Percentiles rank a stretch among this genome's conserved stretches.
These are phyloP conservation scores for Dalechampia spathulata DNA, from an alignment of 441 rosid species.

Conservation along the genomic window DNA sequence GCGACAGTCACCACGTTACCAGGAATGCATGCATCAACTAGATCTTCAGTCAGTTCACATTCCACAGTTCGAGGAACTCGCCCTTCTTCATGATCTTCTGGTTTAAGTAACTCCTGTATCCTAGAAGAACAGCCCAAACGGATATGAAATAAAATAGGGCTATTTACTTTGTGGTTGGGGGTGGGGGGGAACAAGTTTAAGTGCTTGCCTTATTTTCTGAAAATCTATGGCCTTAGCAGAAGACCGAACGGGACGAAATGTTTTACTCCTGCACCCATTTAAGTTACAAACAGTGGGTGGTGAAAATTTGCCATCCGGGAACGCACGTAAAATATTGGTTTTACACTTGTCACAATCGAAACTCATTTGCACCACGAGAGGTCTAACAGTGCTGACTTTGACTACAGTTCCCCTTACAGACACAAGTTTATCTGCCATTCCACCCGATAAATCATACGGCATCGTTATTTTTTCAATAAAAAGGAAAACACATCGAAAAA, in stretches of 20 bases:
- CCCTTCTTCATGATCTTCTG: slow-evolving; percentile 96
- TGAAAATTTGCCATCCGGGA: slow-evolving; percentile 90
- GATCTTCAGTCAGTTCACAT: slow-evolving; percentile 93
- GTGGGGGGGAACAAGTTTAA: not conserved
- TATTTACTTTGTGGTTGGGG: not conserved
- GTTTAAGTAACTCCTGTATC: slow-evolving; percentile 72
- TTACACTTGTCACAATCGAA: slow-evolving; percentile 81
- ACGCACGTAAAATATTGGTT: slow-evolving; percentile 44
- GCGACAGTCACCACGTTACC: slow-evolving; percentile 98
- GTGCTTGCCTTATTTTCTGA: slow-evolving; percentile 81
- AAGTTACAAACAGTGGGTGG: slow-evolving; percentile 69
- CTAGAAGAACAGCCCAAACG: slow-evolving; percentile 23
- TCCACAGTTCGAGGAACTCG: slow-evolving; percentile 98
- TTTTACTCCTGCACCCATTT: slow-evolving; percentile 86
- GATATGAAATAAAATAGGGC: not conserved
- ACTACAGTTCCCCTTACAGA: slow-evolving; percentile 87
- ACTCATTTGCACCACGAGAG: slow-evolving; percentile 69
- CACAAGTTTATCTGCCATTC: slow-evolving; percentile 78
- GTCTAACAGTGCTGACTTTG: slow-evolving; percentile 91
- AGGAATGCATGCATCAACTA: slow-evolving; percentile 89
- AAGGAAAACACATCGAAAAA: not conserved
- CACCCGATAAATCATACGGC: slow-evolving; percentile 11
- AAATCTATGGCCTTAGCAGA: slow-evolving; percentile 77
- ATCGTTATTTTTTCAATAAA: not conserved
- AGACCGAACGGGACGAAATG: slow-evolving; percentile 68